phyloP scores from a whole-genome alignment of 73 alveolate genomes.

The Stentor roeselii region DNA sequence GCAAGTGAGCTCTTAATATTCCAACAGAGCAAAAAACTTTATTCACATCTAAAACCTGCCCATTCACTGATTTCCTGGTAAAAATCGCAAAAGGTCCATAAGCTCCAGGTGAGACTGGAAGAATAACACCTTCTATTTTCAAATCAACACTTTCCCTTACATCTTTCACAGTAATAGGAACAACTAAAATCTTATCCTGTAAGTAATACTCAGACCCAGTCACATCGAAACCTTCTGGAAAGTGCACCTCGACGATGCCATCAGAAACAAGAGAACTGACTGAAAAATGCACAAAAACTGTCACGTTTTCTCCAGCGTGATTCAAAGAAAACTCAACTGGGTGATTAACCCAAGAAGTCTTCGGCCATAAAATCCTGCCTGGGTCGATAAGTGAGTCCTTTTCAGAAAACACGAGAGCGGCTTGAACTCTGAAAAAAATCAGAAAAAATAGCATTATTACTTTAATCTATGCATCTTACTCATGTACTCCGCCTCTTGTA shows the following conservation, averaged over 20 bases:
- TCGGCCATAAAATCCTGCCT: conserved; percentile 21
- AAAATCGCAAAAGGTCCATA: conserved; percentile 14
- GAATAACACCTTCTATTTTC: background rate
- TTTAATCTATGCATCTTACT: background rate
- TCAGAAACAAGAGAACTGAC: background rate
- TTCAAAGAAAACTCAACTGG: background rate
- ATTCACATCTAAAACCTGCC: conserved; percentile 4
- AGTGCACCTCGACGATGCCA: background rate
- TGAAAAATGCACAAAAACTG: background rate
- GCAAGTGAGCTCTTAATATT: background rate
- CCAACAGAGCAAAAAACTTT: background rate
- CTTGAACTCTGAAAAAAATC: too few relatives aligned
- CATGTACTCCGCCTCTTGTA: conserved; percentile 22
- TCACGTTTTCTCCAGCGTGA: background rate
- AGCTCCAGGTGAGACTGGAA: conserved; percentile 8
- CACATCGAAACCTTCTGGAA: background rate
- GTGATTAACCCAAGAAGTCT: background rate
- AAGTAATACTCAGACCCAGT: background rate
- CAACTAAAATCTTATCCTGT: background rate
- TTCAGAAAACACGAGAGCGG: too few relatives aligned
- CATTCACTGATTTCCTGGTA: background rate
- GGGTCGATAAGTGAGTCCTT: conserved; percentile 1
- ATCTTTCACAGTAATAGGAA: background rate
- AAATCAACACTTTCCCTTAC: too few relatives aligned
- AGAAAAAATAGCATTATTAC: too few relatives aligned